Base-by-base conservation (phyloP, 177 flowering plant genomes). In the Vitis hybrid region DNA sequence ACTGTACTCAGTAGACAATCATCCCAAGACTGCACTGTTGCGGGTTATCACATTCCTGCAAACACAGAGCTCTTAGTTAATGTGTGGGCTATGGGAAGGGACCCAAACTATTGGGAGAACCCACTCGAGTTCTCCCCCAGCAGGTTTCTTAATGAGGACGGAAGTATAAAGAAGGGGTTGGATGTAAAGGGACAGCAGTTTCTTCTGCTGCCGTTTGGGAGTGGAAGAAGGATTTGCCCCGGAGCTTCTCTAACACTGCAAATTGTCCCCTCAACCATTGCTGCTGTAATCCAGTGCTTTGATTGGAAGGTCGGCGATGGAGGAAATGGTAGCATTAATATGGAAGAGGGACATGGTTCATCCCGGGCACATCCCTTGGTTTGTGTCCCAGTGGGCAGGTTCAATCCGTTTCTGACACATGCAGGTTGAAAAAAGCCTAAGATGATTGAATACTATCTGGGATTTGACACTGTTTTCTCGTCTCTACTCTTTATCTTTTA, bases 191-290 rank as follows among this genome's bases (percentile, higher is more conserved):
- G 87, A 4, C 78, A 74, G 55, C 71, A 77, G 69, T 84, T 67
- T 50, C 79, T 78, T 4, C 68, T 72, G 9, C 52, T 84, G 71
- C 87, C 87, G 5, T 84, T 82, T 60, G 87, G 87, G 14, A 78
- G 71, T n/a, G 87, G 87, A 2, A 65, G 83, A 53, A 74, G 87
- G 68, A 69, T 72, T 1, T 84, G 85, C 66, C 84, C 84, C 21
- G 87, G 87, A 35, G 71, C 66, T 17, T 56, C 79, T 13, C 62
- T 82, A 12, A 84, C 82, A 1, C 18, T 78, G 64, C 70, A 20
- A 20, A 67, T 80, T 41, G 67, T 83, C 7, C 83, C 74, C 11
- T 64, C 74, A 21, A 74, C 61, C 20, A 61, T 83, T 14, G 86
- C 71, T 0, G 66, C 75, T 1, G 35, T 83, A 84, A 61, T 83